Evolutionary conservation across 2,329 filamentous ascomycete species (phyloP), one percentile per base, ranked within the genome.

Genomic region (Xylariaceae sp.): DNA sequence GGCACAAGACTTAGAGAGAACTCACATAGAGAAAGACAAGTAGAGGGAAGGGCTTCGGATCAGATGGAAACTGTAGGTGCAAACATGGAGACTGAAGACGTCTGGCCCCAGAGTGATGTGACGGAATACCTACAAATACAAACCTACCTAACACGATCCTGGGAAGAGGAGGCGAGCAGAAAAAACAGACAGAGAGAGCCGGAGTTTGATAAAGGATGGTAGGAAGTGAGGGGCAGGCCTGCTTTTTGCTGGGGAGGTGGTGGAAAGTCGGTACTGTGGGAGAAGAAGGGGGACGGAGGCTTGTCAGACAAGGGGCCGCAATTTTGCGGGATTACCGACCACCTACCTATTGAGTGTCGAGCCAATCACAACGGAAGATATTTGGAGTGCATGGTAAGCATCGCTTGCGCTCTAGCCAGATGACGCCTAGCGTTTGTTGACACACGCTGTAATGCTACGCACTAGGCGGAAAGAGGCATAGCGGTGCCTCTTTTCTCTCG

Each of bases 261-360:
- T 23, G 37, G 11, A 42, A 8, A 42, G 37, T n/a, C 23, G 3
- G 30, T 13, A 51, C 10, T 7, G 49, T 35, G 13, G 49, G 49
- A 35, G 49, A n/a, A 51, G 18, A 23, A 11, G 13, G 10, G 13
- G 18, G 30, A 35, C 49, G 23, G 18, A 17, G 23, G 18, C 17
- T 23, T 18, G 17, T 11, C 42, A 49, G 37, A 42, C 37, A 64
- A 45, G 57, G 58, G 57, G 53, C 35, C 58, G 62, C 60, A 64
- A 59, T 60, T 62, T 61, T 64, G 56, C 62, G 60, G 60, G 58
- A 62, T 61, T 62, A 64, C 60, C 62, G 62, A 60, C 55, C 62
- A 49, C 23, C 49, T 50, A 17, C 23, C 49, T 35, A 23, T 23
- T 51, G 49, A n/a, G 49, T 3, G 17, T 15, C 30, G 8, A 30